These are phyloP conservation scores for Colletotrichum eleusines DNA, from an alignment of 2,329 filamentous ascomycete species.

Conservation along the genomic window DNA sequence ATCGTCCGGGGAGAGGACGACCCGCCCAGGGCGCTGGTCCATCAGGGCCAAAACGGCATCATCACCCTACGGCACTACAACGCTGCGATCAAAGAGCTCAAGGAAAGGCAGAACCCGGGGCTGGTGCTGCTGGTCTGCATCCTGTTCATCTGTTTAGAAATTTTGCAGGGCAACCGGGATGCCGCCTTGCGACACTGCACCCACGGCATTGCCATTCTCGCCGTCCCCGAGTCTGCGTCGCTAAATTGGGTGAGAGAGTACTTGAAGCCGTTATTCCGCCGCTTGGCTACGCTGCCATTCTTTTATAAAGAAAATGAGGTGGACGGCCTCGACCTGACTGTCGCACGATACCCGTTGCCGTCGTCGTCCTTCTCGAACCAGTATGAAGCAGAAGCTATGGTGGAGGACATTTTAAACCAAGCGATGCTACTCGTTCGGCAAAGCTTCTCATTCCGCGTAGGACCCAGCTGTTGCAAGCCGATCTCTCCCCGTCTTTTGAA, in stretches of 20 bases:
- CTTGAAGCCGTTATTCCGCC: conserved; percentile 23
- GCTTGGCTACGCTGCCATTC: conserved; percentile 11
- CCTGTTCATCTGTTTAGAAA: conserved; percentile 66
- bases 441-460: conserved; percentile 44
- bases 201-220: conserved; percentile 30
- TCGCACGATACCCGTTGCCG: not conserved
- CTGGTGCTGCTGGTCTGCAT: conserved; percentile 59
- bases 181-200: conserved; percentile 52
- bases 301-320: conserved; percentile 7
- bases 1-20: not conserved
- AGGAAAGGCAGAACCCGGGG: conserved; percentile 45
- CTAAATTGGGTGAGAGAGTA: conserved; percentile 15
- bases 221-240: not conserved
- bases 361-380: conserved; percentile 30
- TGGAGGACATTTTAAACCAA: conserved; percentile 48
- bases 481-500: conserved; percentile 39
- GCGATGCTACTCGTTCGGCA: conserved; percentile 50
- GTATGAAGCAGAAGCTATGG: conserved; percentile 48
- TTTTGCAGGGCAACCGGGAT: conserved; percentile 61
- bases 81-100: conserved; percentile 44
- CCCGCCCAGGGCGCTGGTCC: not conserved
- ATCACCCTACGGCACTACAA: conserved; percentile 46
- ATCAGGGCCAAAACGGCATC: not conserved
- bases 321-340: conserved; percentile 36
- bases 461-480: conserved; percentile 1